These are phyloP conservation scores for Xylaria acuta DNA, from an alignment of 495 filamentous ascomycete genomes.

Conservation along the genomic window DNA sequence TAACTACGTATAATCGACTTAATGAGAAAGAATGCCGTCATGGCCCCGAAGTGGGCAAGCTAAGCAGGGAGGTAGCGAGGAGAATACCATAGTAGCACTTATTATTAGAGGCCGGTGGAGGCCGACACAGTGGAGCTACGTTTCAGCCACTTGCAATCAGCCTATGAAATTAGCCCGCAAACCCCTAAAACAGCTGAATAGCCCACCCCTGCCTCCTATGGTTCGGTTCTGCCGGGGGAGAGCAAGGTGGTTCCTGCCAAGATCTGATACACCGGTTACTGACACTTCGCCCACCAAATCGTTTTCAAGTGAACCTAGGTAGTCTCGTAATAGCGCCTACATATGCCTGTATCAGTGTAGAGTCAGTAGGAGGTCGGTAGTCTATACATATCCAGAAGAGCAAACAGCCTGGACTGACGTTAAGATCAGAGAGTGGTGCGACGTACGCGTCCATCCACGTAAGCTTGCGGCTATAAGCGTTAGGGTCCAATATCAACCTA, in stretches of 20 bases:
- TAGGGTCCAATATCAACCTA: not conserved
- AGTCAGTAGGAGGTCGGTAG: not conserved
- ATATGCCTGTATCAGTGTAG: not conserved
- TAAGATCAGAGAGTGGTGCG: not conserved
- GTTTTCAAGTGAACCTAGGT: no score
- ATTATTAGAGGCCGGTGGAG: slow-evolving; percentile 13
- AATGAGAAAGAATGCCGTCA: slow-evolving; percentile 13
- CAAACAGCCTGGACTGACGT: not conserved
- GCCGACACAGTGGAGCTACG: slow-evolving; percentile 17
- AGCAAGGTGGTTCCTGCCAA: not conserved
- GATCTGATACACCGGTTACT: not conserved
- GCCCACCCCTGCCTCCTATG: not conserved
- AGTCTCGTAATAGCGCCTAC: not conserved
- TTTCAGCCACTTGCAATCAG: slow-evolving; percentile 12
- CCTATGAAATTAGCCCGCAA: not conserved
- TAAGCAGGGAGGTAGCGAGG: not conserved
- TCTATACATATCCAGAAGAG: no score
- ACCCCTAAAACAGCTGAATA: slow-evolving; percentile 9
- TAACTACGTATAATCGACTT: not conserved
- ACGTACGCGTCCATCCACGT: slow-evolving; percentile 21
- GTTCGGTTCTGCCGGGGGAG: not conserved
- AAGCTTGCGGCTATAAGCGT: not conserved
- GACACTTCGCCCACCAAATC: not conserved
- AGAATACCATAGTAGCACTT: not conserved
- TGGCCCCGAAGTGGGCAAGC: not conserved